Evolutionary conservation across 2,329 filamentous ascomycete genomes (phyloP).

Genomic region (Colletotrichum kahawae): DNA sequence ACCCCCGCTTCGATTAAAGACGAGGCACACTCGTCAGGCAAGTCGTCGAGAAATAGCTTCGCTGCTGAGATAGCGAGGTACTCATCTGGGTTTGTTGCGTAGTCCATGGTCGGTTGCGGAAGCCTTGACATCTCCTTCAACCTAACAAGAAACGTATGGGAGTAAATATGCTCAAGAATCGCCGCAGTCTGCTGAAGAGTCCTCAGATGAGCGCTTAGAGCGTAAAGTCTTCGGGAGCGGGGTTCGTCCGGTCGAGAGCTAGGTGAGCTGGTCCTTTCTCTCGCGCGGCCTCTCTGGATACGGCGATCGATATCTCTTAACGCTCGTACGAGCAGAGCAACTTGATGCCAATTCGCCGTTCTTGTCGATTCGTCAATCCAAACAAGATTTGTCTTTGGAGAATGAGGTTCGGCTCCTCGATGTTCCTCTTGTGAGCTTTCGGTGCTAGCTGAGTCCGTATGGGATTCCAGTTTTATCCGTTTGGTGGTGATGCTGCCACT

Average conservation of each 20-base stretch:
- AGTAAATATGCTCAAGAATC: slow-evolving; percentile 17
- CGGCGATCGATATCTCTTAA: background rate
- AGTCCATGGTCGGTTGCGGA: slow-evolving; percentile 9
- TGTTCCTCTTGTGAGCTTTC: background rate
- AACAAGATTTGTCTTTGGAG: background rate
- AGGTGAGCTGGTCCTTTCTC: background rate
- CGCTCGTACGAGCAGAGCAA: slow-evolving; percentile 2
- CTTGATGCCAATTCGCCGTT: slow-evolving; percentile 13
- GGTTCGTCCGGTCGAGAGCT: background rate
- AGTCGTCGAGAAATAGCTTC: background rate
- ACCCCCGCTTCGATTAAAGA: slow-evolving; percentile 2
- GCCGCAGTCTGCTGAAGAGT: slow-evolving; percentile 1
- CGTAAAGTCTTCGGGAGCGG: background rate
- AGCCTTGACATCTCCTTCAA: background rate
- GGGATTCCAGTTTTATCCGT: slow-evolving; percentile 1
- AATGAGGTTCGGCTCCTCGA: background rate
- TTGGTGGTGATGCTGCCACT: slow-evolving; percentile 1
- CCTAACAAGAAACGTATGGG: background rate
- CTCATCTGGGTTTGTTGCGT: slow-evolving; percentile 1
- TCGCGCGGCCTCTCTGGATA: background rate
- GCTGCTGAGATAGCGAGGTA: background rate
- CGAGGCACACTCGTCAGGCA: background rate
- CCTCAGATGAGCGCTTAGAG: background rate
- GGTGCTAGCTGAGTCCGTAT: background rate
- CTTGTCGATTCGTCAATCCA: slow-evolving; percentile 20